Evolutionary conservation across 306 rosid species (phyloP).

Genomic region (Coriaria nepalensis): DNA sequence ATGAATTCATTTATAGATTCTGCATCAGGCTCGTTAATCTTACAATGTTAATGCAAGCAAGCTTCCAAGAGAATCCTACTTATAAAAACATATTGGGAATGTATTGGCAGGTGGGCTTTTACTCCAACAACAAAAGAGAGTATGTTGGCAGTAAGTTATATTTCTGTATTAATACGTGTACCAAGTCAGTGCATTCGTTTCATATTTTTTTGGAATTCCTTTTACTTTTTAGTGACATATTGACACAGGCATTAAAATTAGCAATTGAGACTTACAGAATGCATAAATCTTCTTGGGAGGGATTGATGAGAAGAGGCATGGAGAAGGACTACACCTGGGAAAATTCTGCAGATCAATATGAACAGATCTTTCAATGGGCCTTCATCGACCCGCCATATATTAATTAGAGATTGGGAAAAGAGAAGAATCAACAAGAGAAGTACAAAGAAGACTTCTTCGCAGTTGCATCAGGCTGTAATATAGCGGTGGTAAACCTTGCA

Average conservation of each 20-base stretch:
- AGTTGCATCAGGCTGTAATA: too few species aligned
- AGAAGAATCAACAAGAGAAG: neutral
- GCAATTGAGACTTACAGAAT: constrained; percentile 47
- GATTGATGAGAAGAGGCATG: constrained; percentile 66
- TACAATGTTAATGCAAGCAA: too few species aligned
- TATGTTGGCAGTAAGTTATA: constrained; percentile 56
- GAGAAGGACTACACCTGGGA: constrained; percentile 59
- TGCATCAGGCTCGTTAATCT: neutral
- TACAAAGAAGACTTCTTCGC: neutral
- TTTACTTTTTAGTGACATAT: neutral
- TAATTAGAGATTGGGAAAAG: constrained; percentile 14
- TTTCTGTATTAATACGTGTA: neutral
- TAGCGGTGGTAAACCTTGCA: neutral
- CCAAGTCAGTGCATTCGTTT: too few species aligned
- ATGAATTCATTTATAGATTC: neutral
- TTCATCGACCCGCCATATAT: constrained; percentile 51
- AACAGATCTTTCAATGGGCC: constrained; percentile 65
- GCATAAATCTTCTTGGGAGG: constrained; percentile 65
- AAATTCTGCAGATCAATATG: constrained; percentile 60
- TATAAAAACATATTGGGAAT: constrained; percentile 14
- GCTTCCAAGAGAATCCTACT: neutral
- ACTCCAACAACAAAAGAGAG: constrained; percentile 58
- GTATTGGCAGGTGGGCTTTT: constrained; percentile 68
- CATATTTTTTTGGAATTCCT: too few species aligned
- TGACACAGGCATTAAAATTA: constrained; percentile 41